A percentile compares a stretch with the other conserved stretches of the same genome.
These are phyloP conservation scores for Ogataea glucozyma DNA, from an alignment of 805 yeast species.

Conservation along the genomic window DNA sequence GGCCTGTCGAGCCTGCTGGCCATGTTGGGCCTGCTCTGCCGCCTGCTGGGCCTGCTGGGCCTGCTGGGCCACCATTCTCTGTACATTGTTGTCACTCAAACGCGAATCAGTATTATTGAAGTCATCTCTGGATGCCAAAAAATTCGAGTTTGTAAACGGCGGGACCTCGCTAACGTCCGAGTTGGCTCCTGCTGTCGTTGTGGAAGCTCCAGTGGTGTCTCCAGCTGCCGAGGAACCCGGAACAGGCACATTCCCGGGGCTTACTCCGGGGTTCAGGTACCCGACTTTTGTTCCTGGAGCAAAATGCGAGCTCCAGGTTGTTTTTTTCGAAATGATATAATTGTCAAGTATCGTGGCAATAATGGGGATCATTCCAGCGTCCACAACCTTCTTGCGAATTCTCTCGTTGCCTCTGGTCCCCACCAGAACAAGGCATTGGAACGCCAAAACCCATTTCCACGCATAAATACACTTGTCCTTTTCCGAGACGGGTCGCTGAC, in stretches of 20 bases:
- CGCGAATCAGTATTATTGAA: slow-evolving; percentile 8
- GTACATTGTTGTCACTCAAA: slow-evolving; percentile 2
- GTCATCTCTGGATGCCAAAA: slow-evolving; percentile 10
- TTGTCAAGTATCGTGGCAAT: slow-evolving; percentile 91
- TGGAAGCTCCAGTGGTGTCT: slow-evolving; percentile 6
- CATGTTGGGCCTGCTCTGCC: slow-evolving; percentile 1
- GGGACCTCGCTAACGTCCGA: slow-evolving; percentile 17
- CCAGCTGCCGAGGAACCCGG: slow-evolving; percentile 7
- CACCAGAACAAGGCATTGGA: slow-evolving; percentile 86
- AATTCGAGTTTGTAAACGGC: slow-evolving; percentile 11
- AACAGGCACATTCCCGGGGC: neutral
- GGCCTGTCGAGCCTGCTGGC: neutral
- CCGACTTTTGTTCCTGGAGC: slow-evolving; percentile 13
- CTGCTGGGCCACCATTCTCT: slow-evolving; percentile 11
- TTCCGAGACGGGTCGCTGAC: slow-evolving; percentile 45
- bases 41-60: slow-evolving; percentile 9
- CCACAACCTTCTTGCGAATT: slow-evolving; percentile 81
- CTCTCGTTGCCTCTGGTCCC: slow-evolving; percentile 92
- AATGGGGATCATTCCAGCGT: slow-evolving; percentile 89
- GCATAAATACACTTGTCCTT: slow-evolving; percentile 58
- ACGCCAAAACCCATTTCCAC: slow-evolving; percentile 96
- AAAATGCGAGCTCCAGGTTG: slow-evolving; percentile 22
- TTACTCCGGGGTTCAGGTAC: slow-evolving; percentile 11
- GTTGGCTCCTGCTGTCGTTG: slow-evolving; percentile 18
- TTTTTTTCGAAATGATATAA: slow-evolving; percentile 48